Evolutionary conservation across 164 flowering plant species (phyloP), one percentile per base, ranked within the genome.

Genomic region (Stephania yunnanensis): DNA sequence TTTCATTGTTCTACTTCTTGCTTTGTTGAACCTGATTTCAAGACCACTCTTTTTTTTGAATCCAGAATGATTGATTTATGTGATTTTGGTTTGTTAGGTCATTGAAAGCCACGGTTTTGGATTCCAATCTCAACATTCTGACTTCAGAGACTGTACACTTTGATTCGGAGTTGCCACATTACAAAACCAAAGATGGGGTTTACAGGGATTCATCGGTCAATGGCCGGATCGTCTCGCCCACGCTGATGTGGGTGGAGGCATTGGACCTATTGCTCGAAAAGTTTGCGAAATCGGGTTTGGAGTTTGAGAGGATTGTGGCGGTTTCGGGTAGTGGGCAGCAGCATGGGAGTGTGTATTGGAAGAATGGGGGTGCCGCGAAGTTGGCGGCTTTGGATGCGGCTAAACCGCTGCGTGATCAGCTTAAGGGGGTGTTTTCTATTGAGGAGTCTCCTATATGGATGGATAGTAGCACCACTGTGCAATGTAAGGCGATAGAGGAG

Each of bases 301-400:
- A 94, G 79, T 91, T 92, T 45, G 86, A 84, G 20, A 94, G 82
- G 74, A 74, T 94, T 70, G 85, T 79, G 65, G 97, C 98, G 61
- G 79, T 96, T 75, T 96, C 99, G 46, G 99, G 98, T 10, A 94
- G 99, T 64, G 97, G 93, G 36, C 99, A 96, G 87, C 99, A 96
- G 73, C 98, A 96, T 74, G 98, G 99, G 8, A 96, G 99, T 77
- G 97, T 96, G 7, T 96, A 92, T 75, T 96, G 99, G 98, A 93
- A 89, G 80, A 89, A 76, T 9, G 97, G 97, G 1, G 84, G 92
- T 83, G 85, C 81, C 10, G 73, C 63, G 1, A 81, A 81, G 36
- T 78, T 93, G 61, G 85, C 88, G 6, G 84, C 91, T 30, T 81
- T 96, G 84, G 89, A 94, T 80, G 77, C 94, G 1, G 79, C 78